Percentiles rank a stretch among this genome's conserved stretches.
Evolutionary conservation across 106 monocot genomes (phyloP).

Genomic region (Allium sativum): DNA sequence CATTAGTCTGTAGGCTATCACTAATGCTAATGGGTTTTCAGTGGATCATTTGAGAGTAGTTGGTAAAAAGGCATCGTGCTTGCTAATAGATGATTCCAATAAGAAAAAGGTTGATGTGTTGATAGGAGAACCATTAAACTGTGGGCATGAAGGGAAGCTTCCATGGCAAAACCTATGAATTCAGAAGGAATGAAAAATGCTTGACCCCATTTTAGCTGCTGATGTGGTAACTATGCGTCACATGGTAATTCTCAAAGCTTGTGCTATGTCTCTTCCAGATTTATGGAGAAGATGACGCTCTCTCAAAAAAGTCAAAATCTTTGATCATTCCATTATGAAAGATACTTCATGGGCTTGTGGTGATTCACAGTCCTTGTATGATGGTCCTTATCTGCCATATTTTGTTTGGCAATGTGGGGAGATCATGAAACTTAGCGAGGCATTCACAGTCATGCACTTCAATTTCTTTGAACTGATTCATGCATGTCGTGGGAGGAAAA

Average conservation of each 20-base stretch:
- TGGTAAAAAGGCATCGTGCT: constrained; percentile 44
- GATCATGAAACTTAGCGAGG: constrained; percentile 63
- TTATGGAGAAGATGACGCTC: constrained; percentile 70
- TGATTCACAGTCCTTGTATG: constrained; percentile 22
- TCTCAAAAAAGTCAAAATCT: constrained; percentile 65
- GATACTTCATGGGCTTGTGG: constrained; percentile 83
- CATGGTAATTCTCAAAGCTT: constrained; percentile 74
- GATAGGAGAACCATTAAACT: constrained; percentile 83
- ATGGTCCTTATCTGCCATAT: constrained; percentile 68
- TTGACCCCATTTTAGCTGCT: constrained; percentile 56
- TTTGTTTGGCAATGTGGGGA: constrained; percentile 93
- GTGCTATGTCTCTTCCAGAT: constrained; percentile 91
- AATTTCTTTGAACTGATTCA: constrained; percentile 57
- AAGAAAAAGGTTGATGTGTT: constrained; percentile 72
- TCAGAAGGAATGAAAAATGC: constrained; percentile 71
- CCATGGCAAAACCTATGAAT: constrained; percentile 88
- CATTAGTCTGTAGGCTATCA: no score
- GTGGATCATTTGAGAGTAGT: constrained; percentile 45
- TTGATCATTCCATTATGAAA: constrained; percentile 78
- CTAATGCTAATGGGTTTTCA: constrained; percentile 63
- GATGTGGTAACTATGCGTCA: constrained; percentile 67
- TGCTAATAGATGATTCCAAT: constrained; percentile 29
- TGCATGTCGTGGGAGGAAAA: constrained; percentile 50
- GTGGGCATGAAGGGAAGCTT: constrained; percentile 82
- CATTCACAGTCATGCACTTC: constrained; percentile 67